phyloP scores from a whole-genome alignment of 2,329 filamentous ascomycete genomes.

The Salinomyces thailandicus region DNA sequence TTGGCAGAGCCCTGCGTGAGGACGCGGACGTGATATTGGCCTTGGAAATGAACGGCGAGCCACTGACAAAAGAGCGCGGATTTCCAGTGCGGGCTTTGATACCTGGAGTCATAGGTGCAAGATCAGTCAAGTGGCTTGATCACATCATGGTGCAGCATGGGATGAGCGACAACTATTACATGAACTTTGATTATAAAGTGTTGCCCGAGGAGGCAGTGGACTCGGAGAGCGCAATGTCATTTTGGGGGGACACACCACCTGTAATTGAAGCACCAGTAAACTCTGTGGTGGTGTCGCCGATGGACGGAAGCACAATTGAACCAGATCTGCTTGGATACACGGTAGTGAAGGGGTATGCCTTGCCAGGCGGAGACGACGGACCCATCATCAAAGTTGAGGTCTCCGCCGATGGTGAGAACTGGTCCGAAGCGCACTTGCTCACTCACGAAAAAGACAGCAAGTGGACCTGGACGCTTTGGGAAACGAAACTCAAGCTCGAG shows the following conservation, averaged over 20 bases:
- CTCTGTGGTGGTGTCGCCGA: conserved; percentile 36
- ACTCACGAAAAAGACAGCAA: conserved; percentile 18
- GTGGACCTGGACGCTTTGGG: conserved; percentile 49
- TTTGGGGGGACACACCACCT: conserved; percentile 41
- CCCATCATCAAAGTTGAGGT: conserved; percentile 46
- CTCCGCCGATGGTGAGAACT: conserved; percentile 40
- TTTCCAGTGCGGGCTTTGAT: conserved; percentile 52
- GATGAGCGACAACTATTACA: conserved; percentile 48
- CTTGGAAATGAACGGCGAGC: conserved; percentile 60
- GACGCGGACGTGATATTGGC: conserved; percentile 51
- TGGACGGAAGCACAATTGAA: conserved; percentile 33
- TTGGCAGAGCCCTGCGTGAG: conserved; percentile 30
- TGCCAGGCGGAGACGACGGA: conserved; percentile 44
- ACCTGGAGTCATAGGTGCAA: conserved; percentile 52
- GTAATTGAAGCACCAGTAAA: conserved; percentile 36
- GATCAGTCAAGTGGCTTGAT: conserved; percentile 53
- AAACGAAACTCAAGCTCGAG: conserved; percentile 32
- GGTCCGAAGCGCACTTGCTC: conserved; percentile 39
- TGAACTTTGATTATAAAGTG: conserved; percentile 48
- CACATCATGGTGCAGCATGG: conserved; percentile 47
- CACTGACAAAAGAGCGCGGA: conserved; percentile 54
- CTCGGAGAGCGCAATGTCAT: conserved; percentile 40
- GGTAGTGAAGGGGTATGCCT: conserved; percentile 46
- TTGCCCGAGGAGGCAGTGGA: conserved; percentile 43
- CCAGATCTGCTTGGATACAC: too few relatives aligned